Base-by-base conservation (phyloP, 495 filamentous ascomycete genomes). In the Aspergillus nidulans region DNA sequence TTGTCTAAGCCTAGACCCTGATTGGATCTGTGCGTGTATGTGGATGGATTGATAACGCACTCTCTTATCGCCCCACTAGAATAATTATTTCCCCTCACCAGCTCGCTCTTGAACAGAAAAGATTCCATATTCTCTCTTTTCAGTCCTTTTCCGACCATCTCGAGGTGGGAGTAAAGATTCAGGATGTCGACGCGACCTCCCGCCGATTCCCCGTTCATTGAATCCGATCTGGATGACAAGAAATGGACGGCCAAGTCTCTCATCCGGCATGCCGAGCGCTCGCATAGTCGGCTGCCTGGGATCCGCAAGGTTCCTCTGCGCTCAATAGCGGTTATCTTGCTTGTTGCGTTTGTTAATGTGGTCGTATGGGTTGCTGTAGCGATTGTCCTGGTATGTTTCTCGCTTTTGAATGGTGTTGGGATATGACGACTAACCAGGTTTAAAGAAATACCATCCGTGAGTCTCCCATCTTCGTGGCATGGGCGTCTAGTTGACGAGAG, bases 321-420 rank as follows among this genome's bases (percentile, higher is more conserved):
- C 1, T 87, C 86, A 0, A 60, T 91, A 26, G 78, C 69, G 0
- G 85, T 92, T 30, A 92, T 95, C 38, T 46, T 74, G 46, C 67
- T 82, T 12, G 71, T 96, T 30, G 70, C 85, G 1, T 41, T 79
- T 16, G 68, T 87, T 54, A 96, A 96, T 72, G 62, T 79, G 19
- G 21, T 87, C 5, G 79, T 88, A 10, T 96, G 91, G 91, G 77
- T 81, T 54, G 85, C 79, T 6, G 81, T 83, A 9, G 90, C 79
- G 30, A 80, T 92, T 46, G 77, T 92, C 6, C 66, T 95, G 58
- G 79, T 83, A 64, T 54, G 61, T 64, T 46, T 8, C 12, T 1
- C 19, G 6, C 13, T 12, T 16, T n/a, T 8, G 9, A n/a, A 4
- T 48, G 8, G 3, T 10, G 19, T n/a, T 23, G 26, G 25, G 30